Base-by-base conservation (phyloP, 108 stramenopile genomes). In the Cyclotella cryptica region DNA sequence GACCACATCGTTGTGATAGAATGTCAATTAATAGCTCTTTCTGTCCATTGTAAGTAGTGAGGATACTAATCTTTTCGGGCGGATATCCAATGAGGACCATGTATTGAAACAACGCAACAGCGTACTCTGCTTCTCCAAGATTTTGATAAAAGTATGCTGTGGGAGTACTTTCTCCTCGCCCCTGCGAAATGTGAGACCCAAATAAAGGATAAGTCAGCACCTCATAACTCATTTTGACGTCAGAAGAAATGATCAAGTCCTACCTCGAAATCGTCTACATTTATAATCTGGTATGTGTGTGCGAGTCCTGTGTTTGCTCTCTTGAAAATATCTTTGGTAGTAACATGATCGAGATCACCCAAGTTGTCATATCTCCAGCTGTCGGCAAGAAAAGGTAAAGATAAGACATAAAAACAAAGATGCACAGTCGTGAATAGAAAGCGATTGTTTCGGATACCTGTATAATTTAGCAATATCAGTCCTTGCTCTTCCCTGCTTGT, bases 31-130 rank as follows among this genome's bases (percentile, higher is more conserved):
- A 90, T 52, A 98, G 77, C 12, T 85, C 90, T 81, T 97, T 94
- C 77, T 99, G 99, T 15, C 98, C 99, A 77, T 98, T 98, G 88
- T 99, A 99, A 14, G 99, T 97, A 8, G 98, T 97, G 27, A 99
- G 76, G 53, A 99, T 97, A 10, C 96, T 84, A 49, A 99, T 98
- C 66, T 90, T 91, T 52, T 89, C 78, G 8, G 97, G 88, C 26
- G 96, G 91, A 70, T 99, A 98, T 46, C 99, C 99, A 44, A 98
- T 89, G 17, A 98, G 85, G 19, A 98, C 92, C 98, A 99, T 97
- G 88, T 96, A 99, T 84, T 97, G 97, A 83, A 96, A 99, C 29
- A 96, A 62, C 3, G 97, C 98, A 49, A 99, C 97, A 10, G 91
- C 92, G 73, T 96, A 99, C 81, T 99, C 99, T 2, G 99, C 99